phyloP scores from a whole-genome alignment of 2,329 filamentous ascomycete species.

The Cryphonectria japonica region DNA sequence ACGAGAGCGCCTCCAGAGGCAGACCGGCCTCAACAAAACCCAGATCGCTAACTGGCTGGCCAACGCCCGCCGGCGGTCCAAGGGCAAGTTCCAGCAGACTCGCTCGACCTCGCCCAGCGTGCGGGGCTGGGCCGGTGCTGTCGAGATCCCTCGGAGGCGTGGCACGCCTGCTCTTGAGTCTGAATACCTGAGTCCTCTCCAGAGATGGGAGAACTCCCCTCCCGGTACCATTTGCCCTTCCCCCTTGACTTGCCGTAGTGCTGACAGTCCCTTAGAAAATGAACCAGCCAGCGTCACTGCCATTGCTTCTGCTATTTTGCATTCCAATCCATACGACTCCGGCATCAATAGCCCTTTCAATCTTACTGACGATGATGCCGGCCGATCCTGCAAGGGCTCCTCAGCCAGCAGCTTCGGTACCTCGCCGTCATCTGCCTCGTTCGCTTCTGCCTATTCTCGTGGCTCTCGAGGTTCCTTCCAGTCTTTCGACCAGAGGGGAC shows the following conservation, averaged over 20 bases:
- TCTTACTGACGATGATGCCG: constrained; percentile 65
- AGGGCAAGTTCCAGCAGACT: constrained; percentile 71
- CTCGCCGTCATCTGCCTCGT: constrained; percentile 62
- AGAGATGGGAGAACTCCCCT: constrained; percentile 63
- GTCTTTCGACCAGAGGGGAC: constrained; percentile 49
- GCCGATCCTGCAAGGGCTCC: constrained; percentile 61
- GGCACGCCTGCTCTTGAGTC: constrained; percentile 55
- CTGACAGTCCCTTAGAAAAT: constrained; percentile 45
- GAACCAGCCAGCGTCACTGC: constrained; percentile 63
- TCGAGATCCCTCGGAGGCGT: constrained; percentile 72
- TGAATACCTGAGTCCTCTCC: constrained; percentile 60
- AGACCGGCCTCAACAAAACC: constrained; percentile 78
- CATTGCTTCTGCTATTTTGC: constrained; percentile 57
- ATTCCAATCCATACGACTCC: constrained; percentile 56
- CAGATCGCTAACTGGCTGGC: constrained; percentile 94
- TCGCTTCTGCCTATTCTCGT: constrained; percentile 62
- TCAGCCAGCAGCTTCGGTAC: constrained; percentile 65
- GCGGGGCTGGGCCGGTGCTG: constrained; percentile 61
- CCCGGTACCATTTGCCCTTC: constrained; percentile 37
- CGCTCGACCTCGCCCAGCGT: constrained; percentile 72
- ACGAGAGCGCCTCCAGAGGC: constrained; percentile 75
- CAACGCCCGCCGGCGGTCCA: constrained; percentile 74
- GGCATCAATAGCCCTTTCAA: constrained; percentile 60
- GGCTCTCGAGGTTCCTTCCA: constrained; percentile 59
- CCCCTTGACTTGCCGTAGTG: background rate